These are phyloP conservation scores for Verticillium zaregamsianum DNA, from an alignment of 2,329 filamentous ascomycete species.

Conservation along the genomic window DNA sequence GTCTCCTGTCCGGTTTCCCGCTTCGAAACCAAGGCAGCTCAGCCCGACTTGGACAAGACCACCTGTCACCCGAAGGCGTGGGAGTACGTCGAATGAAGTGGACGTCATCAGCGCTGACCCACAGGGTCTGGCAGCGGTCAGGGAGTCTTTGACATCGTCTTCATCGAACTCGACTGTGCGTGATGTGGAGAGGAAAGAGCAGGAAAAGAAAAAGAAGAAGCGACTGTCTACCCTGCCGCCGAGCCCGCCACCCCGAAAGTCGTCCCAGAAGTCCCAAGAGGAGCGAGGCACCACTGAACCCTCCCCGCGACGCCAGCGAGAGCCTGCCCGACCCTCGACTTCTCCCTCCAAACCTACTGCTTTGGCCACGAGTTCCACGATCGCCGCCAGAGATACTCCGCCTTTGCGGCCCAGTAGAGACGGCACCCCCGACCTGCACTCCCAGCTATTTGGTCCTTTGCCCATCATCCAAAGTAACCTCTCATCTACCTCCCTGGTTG, in stretches of 20 bases:
- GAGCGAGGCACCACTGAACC: slow-evolving; percentile 3
- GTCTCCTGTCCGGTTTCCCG: slow-evolving; percentile 40
- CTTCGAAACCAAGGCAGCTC: slow-evolving; percentile 42
- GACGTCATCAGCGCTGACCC: slow-evolving; percentile 42
- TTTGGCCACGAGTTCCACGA: not conserved
- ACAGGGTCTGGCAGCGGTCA: slow-evolving; percentile 59
- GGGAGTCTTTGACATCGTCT: slow-evolving; percentile 68
- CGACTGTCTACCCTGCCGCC: slow-evolving; percentile 45
- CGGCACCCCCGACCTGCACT: slow-evolving; percentile 59
- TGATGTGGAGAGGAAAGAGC: slow-evolving; percentile 35
- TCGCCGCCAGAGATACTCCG: slow-evolving; percentile 29
- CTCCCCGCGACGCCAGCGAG: slow-evolving; percentile 6
- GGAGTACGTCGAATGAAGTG: slow-evolving; percentile 49
- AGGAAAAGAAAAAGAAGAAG: slow-evolving; percentile 35
- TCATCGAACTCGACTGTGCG: slow-evolving; percentile 68
- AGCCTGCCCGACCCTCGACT: not conserved
- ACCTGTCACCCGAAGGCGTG: slow-evolving; percentile 55
- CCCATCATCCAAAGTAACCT: slow-evolving; percentile 62
- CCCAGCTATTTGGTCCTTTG: slow-evolving; percentile 46
- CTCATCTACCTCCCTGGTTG: slow-evolving; percentile 40
- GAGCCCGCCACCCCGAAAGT: slow-evolving; percentile 59
- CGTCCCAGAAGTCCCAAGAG: slow-evolving; percentile 50
- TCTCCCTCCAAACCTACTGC: slow-evolving; percentile 16
- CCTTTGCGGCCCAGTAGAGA: slow-evolving; percentile 65
- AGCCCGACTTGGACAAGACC: slow-evolving; percentile 55